These are phyloP conservation scores for Crithidia expoeki DNA, from an alignment of 208 protist genomes.

Conservation along the genomic window DNA sequence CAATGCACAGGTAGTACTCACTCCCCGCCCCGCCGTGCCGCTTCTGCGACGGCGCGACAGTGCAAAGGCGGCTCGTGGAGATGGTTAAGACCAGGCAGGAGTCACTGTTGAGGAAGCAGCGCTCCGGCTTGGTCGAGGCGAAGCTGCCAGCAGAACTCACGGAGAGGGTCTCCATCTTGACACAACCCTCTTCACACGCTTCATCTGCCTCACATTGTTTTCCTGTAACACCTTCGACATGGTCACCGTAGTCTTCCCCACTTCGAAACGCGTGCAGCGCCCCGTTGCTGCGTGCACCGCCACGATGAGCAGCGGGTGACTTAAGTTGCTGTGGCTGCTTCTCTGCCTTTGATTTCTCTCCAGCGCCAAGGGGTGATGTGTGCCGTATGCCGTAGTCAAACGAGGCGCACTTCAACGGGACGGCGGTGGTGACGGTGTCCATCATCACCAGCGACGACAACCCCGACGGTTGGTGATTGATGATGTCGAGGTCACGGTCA, in stretches of 20 bases:
- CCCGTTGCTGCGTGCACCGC: neutral
- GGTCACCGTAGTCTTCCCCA: neutral
- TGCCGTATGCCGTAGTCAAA: neutral
- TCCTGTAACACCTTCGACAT: neutral
- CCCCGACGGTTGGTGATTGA: conserved; percentile 19
- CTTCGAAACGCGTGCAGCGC: conserved; percentile 5
- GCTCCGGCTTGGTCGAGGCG: conserved; percentile 14
- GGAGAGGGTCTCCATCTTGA: neutral
- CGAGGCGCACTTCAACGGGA: neutral
- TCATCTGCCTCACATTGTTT: neutral
- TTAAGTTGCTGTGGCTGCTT: neutral
- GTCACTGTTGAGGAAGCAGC: conserved; percentile 37
- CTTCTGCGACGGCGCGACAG: conserved; percentile 10
- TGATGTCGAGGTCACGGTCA: conserved; percentile 21
- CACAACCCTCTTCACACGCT: neutral
- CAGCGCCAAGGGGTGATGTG: neutral
- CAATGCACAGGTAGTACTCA: conserved; percentile 49
- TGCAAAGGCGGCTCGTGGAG: conserved; percentile 38
- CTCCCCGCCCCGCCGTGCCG: conserved; percentile 11
- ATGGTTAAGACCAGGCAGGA: conserved; percentile 55
- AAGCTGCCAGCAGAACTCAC: conserved; percentile 10
- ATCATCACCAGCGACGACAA: conserved; percentile 10
- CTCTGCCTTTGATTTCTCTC: neutral
- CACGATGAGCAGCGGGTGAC: neutral
- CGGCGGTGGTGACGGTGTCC: neutral